Conservation (phyloP, 768 basidiomycete genomes). For the Collybia nuda region DNA sequence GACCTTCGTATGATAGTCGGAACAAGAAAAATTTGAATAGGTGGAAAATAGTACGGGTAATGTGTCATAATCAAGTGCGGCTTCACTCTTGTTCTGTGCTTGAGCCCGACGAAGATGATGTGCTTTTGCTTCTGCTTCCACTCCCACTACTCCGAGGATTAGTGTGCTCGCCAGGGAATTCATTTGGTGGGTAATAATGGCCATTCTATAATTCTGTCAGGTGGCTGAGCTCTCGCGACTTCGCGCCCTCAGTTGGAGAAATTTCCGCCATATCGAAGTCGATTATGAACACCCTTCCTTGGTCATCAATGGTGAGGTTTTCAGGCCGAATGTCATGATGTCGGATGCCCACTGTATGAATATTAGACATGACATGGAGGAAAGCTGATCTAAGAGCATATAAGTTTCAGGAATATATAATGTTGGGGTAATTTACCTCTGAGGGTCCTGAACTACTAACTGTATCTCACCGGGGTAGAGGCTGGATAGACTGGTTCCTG, state of each 20-base stretch:
- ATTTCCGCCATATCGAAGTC: too few species aligned
- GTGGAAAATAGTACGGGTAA: too few species aligned
- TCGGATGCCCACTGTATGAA: neutral
- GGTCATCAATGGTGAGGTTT: slow-evolving; percentile 4
- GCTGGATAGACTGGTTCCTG: neutral
- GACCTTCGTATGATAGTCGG: too few species aligned
- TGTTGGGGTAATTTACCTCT: neutral
- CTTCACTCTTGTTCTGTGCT: too few species aligned
- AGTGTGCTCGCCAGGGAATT: neutral
- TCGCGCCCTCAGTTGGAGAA: neutral
- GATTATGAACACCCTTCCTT: neutral
- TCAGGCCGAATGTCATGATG: slow-evolving; percentile 7
- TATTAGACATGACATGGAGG: too few species aligned
- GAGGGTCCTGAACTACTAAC: neutral
- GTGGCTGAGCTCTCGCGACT: neutral
- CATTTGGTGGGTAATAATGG: neutral
- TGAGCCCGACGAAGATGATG: too few species aligned
- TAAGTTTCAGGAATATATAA: too few species aligned
- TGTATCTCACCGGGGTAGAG: too few species aligned
- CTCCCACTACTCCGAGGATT: neutral
- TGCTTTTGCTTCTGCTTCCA: too few species aligned
- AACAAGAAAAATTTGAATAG: too few species aligned
- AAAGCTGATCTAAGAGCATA: too few species aligned
- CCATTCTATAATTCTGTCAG: neutral
- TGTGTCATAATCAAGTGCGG: too few species aligned